Evolutionary conservation across 2,329 filamentous ascomycete species (phyloP), one percentile per base, ranked within the genome.

Genomic region (Bipolaris victoriae): DNA sequence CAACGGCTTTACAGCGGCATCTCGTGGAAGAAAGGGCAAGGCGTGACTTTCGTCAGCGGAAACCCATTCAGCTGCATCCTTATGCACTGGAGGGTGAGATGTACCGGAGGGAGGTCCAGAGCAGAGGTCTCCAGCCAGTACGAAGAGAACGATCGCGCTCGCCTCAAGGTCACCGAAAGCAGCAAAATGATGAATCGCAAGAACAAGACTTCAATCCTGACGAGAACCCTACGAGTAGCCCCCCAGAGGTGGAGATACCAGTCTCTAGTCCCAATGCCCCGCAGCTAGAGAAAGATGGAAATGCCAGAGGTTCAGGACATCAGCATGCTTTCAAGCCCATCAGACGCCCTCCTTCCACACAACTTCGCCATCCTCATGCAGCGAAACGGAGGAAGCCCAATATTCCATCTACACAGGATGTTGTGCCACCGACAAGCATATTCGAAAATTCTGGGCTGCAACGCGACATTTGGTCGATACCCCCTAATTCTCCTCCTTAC

Each of bases 21-120:
- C 58, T 62, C 37, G 57, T 49, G 16, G 63, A 65, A 16, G 55
- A 69, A 15, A 62, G 57, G 37, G 49, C 59, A 33, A 58, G 53
- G 29, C 71, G 79, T 39, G 76, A 70, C 7, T 71, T 82, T 20
- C 73, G 81, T n/a, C 67, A 77, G 44, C 71, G 81, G 9, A 80
- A 80, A 45, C 77, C 80, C 13, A 81, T 81, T 45, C 81, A 83
- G 60, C 62, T 83, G 26, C 78, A 82, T 68, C 81, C 81, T 2
- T 83, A 82, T 58, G 64, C 77, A 20, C 61, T 81, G 20, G 80
- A 82, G 47, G 74, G 74, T 18, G 77, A 79, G 48, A 67, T 73
- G 35, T 81, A 82, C 60, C 73, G 77, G 22, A 74, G 74, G 56
- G 75, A 78, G 47, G 76, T 78, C 29, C 75, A 76, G 60, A 76